phyloP scores from a whole-genome alignment of 768 basidiomycete genomes.

The Pleurotus salmoneostramineus region DNA sequence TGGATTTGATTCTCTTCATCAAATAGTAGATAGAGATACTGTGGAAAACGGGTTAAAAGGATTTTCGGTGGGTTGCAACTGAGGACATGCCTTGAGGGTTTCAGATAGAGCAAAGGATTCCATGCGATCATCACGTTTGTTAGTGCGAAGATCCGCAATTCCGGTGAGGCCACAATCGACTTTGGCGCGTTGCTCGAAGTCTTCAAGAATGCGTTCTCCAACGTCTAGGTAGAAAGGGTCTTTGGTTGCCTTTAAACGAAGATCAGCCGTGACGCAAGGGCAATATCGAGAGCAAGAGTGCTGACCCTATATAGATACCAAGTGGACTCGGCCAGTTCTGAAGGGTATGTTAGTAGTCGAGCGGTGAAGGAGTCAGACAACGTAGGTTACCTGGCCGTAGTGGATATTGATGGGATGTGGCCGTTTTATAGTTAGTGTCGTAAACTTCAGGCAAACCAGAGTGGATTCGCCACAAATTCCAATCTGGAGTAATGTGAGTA shows the following conservation, averaged over 20 bases:
- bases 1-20: conserved; percentile 80
- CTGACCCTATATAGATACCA: conserved; percentile 90
- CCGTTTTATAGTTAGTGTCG: conserved; percentile 70
- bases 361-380: not conserved
- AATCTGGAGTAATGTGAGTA: conserved; percentile 48
- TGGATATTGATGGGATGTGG: conserved; percentile 76
- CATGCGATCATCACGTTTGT: conserved; percentile 89
- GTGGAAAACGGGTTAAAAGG: not conserved
- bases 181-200: conserved; percentile 69
- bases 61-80: not conserved
- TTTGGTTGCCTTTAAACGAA: conserved; percentile 67
- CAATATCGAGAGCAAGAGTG: not conserved
- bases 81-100: conserved; percentile 68
- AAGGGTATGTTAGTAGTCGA: not conserved
- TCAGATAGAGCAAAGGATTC: conserved; percentile 95
- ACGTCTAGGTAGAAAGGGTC: conserved; percentile 93
- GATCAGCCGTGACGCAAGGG: not conserved
- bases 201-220: conserved; percentile 78
- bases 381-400: conserved; percentile 58
- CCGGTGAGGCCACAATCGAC: conserved; percentile 86
- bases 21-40: conserved; percentile 94
- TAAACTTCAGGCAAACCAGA: conserved; percentile 92
- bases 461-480: conserved; percentile 88
- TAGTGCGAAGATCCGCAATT: conserved; percentile 73
- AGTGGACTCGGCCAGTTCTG: conserved; percentile 93